Evolutionary conservation across 2,329 filamentous ascomycete genomes (phyloP), one percentile per base, ranked within the genome.

Genomic region (Gnomoniopsis sp.): DNA sequence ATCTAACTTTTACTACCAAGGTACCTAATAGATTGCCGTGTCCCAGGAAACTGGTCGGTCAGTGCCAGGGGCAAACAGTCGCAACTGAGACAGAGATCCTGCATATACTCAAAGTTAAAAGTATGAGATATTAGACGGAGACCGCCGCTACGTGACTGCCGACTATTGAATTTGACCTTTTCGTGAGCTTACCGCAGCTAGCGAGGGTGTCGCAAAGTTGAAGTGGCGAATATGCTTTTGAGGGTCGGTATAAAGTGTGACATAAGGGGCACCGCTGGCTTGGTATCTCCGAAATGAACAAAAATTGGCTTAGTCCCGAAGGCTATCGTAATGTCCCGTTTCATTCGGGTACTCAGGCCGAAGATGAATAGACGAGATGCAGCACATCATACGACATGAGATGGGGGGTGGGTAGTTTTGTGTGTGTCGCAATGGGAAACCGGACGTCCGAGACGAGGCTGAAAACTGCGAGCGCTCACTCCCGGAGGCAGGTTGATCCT

Each of bases 201-300:
- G 30, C 53, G 50, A 41, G 15, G 23, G 49, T 30, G 49, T 57
- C 48, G 49, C 49, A 57, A 51, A 8, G 26, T 34, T 19, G 8
- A 43, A 21, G 38, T 36, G 36, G 36, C 22, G 22, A 22, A n/a
- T 22, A 6, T 19, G 36, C 14, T 34, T 33, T 49, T 57, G 49
- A 44, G 49, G 43, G 50, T 48, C 22, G 57, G 52, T 44, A 55
- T 46, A 53, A 11, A 36, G 55, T 56, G 53, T 49, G 41, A 59
- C 57, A 23, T 34, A 55, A 59, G 46, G 26, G 46, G 36, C 43
- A 21, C n/a, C 49, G 30, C 33, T 47, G 36, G 36, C n/a, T n/a
- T 44, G 41, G 41, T 10, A 19, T 44, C 8, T 44, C 2, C 8
- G 43, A 44, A 19, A 11, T 10, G 43, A 15, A 44, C 43, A 19